Evolutionary conservation across 2,329 filamentous ascomycete species (phyloP).

Genomic region (Cladosporium sp.): DNA sequence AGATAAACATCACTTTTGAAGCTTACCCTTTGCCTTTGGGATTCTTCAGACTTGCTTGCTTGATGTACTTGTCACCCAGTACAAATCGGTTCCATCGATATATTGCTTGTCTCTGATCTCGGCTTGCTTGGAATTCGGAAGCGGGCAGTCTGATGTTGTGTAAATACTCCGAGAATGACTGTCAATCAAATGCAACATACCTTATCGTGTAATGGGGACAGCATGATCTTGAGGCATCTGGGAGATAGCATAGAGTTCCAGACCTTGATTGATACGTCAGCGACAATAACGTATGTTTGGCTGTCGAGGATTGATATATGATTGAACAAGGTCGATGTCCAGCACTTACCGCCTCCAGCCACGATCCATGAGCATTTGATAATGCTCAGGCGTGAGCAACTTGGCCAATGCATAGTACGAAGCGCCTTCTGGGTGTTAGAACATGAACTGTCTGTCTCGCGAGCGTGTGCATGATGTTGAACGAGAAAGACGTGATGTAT

Average conservation of each 20-base stretch:
- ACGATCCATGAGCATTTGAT: constrained; percentile 68
- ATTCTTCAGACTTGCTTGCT: constrained; percentile 59
- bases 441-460: not conserved
- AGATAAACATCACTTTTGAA: not conserved
- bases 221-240: constrained; percentile 74
- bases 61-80: constrained; percentile 63
- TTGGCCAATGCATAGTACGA: constrained; percentile 67
- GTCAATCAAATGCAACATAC: constrained; percentile 25
- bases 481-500: too few relatives aligned
- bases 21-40: constrained; percentile 64
- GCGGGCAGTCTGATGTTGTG: constrained; percentile 56
- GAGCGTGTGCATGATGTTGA: too few relatives aligned
- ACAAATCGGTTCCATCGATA: constrained; percentile 74
- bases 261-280: constrained; percentile 31
- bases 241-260: constrained; percentile 67
- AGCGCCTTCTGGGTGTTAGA: constrained; percentile 49
- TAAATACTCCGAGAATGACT: not conserved
- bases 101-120: constrained; percentile 69
- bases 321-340: too few relatives aligned
- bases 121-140: constrained; percentile 59
- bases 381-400: constrained; percentile 61
- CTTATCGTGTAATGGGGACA: constrained; percentile 87
- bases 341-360: constrained; percentile 70
- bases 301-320: too few relatives aligned
- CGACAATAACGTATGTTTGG: not conserved